phyloP scores from a whole-genome alignment of 768 basidiomycete genomes.

The Suillus americanus region DNA sequence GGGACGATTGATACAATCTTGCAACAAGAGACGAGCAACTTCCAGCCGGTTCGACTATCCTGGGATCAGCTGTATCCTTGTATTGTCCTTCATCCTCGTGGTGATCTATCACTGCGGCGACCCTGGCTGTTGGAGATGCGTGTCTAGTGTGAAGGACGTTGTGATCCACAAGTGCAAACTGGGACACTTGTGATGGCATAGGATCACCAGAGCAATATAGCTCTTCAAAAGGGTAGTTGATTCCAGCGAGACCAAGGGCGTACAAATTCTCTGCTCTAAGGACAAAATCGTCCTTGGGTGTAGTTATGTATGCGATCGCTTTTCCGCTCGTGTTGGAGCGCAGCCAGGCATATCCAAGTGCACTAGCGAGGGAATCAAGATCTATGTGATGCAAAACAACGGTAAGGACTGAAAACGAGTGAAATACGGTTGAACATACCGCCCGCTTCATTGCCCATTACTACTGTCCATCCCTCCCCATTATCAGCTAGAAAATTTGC shows the following conservation, averaged over 20 bases:
- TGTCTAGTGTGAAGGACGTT: conserved; percentile 62
- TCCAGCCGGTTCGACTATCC: conserved; percentile 68
- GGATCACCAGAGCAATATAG: conserved; percentile 71
- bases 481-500: conserved; percentile 59
- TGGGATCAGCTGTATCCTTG: conserved; percentile 57
- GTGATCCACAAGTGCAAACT: conserved; percentile 89
- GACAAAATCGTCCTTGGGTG: conserved; percentile 61
- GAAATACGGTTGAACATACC: conserved; percentile 45
- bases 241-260: background rate
- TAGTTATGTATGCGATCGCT: conserved; percentile 72
- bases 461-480: conserved; percentile 72
- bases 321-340: conserved; percentile 50
- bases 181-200: conserved; percentile 38
- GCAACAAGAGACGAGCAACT: conserved; percentile 77
- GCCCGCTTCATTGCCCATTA: conserved; percentile 96
- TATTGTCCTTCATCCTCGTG: conserved; percentile 83
- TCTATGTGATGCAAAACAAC: conserved; percentile 46
- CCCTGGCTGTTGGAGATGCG: conserved; percentile 40
- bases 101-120: conserved; percentile 86
- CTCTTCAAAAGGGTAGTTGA: conserved; percentile 33
- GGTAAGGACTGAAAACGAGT: background rate
- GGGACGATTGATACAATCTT: conserved; percentile 21
- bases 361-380: conserved; percentile 85
- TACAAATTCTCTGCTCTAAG: conserved; percentile 53
- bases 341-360: conserved; percentile 83